phyloP scores from a whole-genome alignment of 2,329 filamentous ascomycete genomes.

The Talaromyces rugulosus region DNA sequence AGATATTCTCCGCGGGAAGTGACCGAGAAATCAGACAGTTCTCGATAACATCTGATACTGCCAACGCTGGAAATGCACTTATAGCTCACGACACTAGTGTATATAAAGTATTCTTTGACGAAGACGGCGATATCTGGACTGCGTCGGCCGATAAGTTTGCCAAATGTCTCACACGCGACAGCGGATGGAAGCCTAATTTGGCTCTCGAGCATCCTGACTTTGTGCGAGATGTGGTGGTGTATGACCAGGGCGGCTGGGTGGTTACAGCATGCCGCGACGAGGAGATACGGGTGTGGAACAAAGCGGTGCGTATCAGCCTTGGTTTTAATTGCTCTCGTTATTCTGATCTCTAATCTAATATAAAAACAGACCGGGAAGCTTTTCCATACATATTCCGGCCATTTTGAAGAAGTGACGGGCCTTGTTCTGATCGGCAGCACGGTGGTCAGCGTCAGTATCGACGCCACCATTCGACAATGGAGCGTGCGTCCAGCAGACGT shows the following conservation, averaged over 20 bases:
- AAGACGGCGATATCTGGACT: conserved; percentile 77
- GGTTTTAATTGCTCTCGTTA: not conserved
- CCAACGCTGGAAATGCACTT: conserved; percentile 58
- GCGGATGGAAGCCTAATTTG: conserved; percentile 68
- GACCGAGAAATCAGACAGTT: conserved; percentile 74
- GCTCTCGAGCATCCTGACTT: conserved; percentile 79
- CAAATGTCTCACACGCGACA: conserved; percentile 69
- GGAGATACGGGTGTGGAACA: conserved; percentile 85
- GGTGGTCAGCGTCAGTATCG: conserved; percentile 80
- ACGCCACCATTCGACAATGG: conserved; percentile 85
- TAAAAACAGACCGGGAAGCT: conserved; percentile 59
- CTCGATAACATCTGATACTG: conserved; percentile 26
- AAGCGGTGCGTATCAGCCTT: conserved; percentile 35
- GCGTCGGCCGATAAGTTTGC: conserved; percentile 85
- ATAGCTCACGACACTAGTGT: conserved; percentile 86
- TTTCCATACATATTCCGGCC: conserved; percentile 70
- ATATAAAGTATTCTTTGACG: conserved; percentile 72
- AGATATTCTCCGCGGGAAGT: conserved; percentile 75
- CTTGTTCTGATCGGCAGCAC: conserved; percentile 58
- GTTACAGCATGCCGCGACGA: conserved; percentile 89
- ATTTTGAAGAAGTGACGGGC: conserved; percentile 90
- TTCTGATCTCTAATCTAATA: not conserved
- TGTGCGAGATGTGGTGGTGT: conserved; percentile 73
- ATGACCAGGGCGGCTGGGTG: conserved; percentile 68
- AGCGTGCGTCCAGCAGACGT: conserved; percentile 61